Percentiles rank a stretch among this genome's conserved stretches.
Conservation (phyloP, 805 yeast genomes). For the Lipomyces orientalis region DNA sequence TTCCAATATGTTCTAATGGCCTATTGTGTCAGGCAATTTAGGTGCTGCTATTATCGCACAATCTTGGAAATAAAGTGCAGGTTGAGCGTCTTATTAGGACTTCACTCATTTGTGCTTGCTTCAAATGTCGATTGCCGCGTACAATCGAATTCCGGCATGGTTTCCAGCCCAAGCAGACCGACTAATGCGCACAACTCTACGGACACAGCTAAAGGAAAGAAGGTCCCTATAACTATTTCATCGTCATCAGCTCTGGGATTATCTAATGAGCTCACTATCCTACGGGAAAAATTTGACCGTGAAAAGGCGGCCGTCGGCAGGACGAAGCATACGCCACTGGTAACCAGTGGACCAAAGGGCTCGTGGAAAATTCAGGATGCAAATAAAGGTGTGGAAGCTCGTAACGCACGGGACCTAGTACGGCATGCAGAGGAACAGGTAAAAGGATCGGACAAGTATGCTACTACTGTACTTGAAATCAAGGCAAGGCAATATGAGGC, state of each 20-base stretch:
- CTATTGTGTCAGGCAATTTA: too few relatives aligned
- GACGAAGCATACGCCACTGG: conserved; percentile 8
- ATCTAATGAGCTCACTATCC: conserved; percentile 29
- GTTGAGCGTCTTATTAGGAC: too few relatives aligned
- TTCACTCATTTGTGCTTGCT: too few relatives aligned
- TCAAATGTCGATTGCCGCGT: too few relatives aligned
- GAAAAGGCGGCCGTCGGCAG: conserved; percentile 22
- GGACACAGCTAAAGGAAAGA: conserved; percentile 8
- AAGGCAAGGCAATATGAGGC: conserved; percentile 36
- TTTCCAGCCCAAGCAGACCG: neutral
- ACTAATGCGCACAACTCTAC: neutral
- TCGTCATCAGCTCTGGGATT: conserved; percentile 32
- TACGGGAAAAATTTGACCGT: conserved; percentile 28
- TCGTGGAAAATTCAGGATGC: neutral
- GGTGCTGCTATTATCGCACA: too few relatives aligned
- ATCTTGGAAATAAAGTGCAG: too few relatives aligned
- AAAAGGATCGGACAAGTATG: conserved; percentile 8
- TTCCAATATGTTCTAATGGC: too few relatives aligned
- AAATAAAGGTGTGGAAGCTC: conserved; percentile 30
- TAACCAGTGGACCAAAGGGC: neutral
- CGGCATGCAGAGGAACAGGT: neutral
- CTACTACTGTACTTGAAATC: conserved; percentile 17
- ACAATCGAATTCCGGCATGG: neutral
- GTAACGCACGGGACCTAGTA: conserved; percentile 27
- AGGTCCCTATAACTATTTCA: conserved; percentile 27